A percentile compares a stretch with the other conserved stretches of the same genome.
phyloP scores from a whole-genome alignment of 345 rosid species.

The Isatis tinctoria region DNA sequence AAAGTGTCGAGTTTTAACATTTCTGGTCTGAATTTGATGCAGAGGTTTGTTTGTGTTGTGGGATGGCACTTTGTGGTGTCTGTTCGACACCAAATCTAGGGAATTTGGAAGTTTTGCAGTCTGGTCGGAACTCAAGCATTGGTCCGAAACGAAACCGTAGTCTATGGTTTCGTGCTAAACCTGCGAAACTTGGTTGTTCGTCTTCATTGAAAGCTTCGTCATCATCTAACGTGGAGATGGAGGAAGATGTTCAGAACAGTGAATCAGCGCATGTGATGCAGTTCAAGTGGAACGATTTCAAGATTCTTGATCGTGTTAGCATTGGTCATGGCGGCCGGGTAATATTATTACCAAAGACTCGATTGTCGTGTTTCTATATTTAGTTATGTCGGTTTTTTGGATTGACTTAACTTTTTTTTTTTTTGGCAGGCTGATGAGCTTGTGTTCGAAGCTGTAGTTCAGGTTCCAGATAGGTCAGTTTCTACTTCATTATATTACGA shows the following conservation, averaged over 20 bases:
- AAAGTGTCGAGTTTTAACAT: not conserved
- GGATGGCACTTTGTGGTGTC: constrained; percentile 57
- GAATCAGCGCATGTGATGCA: constrained; percentile 58
- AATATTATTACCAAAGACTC: not conserved
- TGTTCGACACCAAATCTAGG: constrained; percentile 38
- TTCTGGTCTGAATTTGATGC: not conserved
- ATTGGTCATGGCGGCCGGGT: constrained; percentile 90
- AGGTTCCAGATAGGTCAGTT: constrained; percentile 60
- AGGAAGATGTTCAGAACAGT: constrained; percentile 21
- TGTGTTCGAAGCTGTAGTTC: constrained; percentile 77
- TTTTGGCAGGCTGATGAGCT: constrained; percentile 70
- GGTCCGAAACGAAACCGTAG: constrained; percentile 15
- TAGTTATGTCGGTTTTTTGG: not conserved
- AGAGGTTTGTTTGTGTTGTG: not conserved
- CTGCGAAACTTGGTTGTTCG: constrained; percentile 34
- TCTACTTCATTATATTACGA: constrained; percentile 8
- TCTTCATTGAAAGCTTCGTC: constrained; percentile 32
- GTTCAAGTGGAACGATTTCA: constrained; percentile 78
- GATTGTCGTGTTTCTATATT: not conserved
- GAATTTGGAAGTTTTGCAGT: constrained; percentile 30
- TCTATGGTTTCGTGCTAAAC: constrained; percentile 21
- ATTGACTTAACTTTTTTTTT: not conserved
- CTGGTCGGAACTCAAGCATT: constrained; percentile 32
- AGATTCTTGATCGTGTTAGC: constrained; percentile 73
- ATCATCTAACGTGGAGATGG: constrained; percentile 40